Percentiles rank a stretch among this genome's conserved stretches.
These are phyloP conservation scores for Colletotrichum acutatum DNA, from an alignment of 2,329 filamentous ascomycete species.

Conservation along the genomic window DNA sequence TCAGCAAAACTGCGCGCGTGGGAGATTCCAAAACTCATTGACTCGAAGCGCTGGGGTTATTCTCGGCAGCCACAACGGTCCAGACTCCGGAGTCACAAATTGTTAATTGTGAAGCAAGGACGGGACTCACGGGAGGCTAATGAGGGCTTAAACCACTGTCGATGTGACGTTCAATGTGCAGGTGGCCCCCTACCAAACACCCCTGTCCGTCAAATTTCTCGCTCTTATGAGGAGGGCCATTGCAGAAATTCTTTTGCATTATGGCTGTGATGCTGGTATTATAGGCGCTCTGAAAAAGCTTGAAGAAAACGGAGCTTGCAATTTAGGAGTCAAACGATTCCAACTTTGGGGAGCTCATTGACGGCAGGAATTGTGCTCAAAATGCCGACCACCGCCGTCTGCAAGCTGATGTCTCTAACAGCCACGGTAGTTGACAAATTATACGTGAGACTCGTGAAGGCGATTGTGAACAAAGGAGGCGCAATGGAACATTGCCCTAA, in stretches of 20 bases:
- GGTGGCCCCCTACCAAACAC: background rate
- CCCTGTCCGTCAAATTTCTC: background rate
- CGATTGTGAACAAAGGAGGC: background rate
- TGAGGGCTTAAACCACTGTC: background rate
- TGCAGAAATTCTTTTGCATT: background rate
- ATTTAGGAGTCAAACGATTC: background rate
- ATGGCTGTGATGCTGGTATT: background rate
- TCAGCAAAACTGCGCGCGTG: too few relatives aligned
- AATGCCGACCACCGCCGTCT: background rate
- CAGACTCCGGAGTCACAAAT: too few relatives aligned
- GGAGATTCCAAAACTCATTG: too few relatives aligned
- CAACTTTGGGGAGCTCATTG: background rate
- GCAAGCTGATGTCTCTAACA: background rate
- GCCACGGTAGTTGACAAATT: background rate
- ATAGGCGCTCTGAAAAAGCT: background rate
- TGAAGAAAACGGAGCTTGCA: background rate
- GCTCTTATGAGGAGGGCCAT: background rate
- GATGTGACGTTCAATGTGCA: background rate
- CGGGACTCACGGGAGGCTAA: too few relatives aligned
- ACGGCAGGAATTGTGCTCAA: background rate
- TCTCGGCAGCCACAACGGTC: too few relatives aligned
- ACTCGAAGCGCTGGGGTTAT: too few relatives aligned
- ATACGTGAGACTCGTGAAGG: background rate
- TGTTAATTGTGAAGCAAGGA: too few relatives aligned
- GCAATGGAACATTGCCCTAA: background rate